A percentile compares a stretch with the other conserved stretches of the same genome.
Evolutionary conservation across 225 moss, liverwort and hornwort genomes (phyloP).

Genomic region (Pseudisothecium myosuroides): DNA sequence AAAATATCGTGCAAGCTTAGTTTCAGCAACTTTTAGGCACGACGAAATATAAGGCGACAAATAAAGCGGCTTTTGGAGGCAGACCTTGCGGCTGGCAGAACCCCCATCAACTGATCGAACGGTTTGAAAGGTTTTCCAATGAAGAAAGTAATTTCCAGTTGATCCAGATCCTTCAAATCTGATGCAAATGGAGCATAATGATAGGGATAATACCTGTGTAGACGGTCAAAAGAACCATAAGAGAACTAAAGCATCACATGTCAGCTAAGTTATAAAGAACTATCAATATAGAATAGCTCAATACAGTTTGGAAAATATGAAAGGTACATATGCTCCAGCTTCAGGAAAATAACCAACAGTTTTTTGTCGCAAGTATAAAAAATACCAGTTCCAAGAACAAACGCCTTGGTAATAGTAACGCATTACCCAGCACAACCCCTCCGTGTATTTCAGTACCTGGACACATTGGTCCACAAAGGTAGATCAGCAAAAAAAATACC

Average conservation of each 20-base stretch:
- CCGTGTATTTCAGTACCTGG: slow-evolving; percentile 87
- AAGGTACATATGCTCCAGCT: neutral
- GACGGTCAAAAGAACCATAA: neutral
- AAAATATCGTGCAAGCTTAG: neutral
- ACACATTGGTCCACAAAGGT: neutral
- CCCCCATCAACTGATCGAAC: slow-evolving; percentile 97
- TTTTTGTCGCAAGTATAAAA: neutral
- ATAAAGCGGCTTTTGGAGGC: neutral
- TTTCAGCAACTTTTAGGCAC: neutral
- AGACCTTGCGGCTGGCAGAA: slow-evolving; percentile 86
- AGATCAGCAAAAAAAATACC: neutral
- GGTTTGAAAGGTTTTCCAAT: slow-evolving; percentile 92
- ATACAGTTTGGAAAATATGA: neutral
- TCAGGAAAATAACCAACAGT: neutral
- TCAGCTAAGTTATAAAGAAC: neutral
- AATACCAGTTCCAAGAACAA: slow-evolving; percentile 90
- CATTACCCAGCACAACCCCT: slow-evolving; percentile 98
- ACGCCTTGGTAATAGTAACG: slow-evolving; percentile 99
- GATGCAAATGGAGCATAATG: slow-evolving; percentile 98
- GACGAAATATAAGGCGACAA: neutral
- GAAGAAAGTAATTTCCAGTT: slow-evolving; percentile 87
- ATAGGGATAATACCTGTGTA: slow-evolving; percentile 85
- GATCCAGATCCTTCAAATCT: slow-evolving; percentile 70
- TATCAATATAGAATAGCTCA: neutral
- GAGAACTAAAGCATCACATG: neutral